Evolutionary conservation across 139 green algal genomes (phyloP), one percentile per base, ranked within the genome.

Genomic region (Chlamydomonas sphaeroides): DNA sequence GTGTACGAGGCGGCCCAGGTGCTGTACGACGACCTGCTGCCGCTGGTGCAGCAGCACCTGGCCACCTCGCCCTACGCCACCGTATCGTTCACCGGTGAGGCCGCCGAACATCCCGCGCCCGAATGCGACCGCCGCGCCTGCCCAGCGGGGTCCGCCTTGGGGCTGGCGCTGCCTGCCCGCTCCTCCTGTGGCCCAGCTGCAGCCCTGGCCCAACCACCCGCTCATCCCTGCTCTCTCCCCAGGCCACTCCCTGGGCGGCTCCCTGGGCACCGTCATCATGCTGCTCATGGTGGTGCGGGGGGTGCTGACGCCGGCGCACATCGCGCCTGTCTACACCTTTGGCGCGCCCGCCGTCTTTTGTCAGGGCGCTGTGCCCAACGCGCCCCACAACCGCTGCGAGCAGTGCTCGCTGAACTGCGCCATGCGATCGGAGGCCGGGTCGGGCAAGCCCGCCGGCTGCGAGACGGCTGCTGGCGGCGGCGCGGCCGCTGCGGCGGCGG

Each of bases 181-280:
- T n/a, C n/a, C n/a, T n/a, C n/a, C n/a, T n/a, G n/a, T n/a, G n/a
- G n/a, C n/a, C n/a, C n/a, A n/a, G n/a, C n/a, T 32, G 56, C 56
- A 15, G 8, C 56, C 15, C 21, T 63, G 15, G 20, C 17, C 17
- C 30, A 10, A 63, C 56, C 56, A 5, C 56, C 56, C 56, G 26
- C 30, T 26, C 28, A 21, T 38, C 30, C 59, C 8, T 66, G 28
- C 68, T 42, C 20, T 28, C 20, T 53, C 72, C 32, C 2, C 53
- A 74, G 95, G 95, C 36, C 97, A 99, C 89, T 98, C 93, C 36
- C 93, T 99, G 61, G 97, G 97, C 23, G 97, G 97, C 76, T 92
- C 75, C 30, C 84, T 99, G 21, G 93, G 92, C 20, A 95, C 93
- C 0, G 65, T 98, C 69, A 85, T 99, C 25, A 91, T 94, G 85